Base-by-base conservation (phyloP, 2,329 filamentous ascomycete genomes). In the Verticillium longisporum region DNA sequence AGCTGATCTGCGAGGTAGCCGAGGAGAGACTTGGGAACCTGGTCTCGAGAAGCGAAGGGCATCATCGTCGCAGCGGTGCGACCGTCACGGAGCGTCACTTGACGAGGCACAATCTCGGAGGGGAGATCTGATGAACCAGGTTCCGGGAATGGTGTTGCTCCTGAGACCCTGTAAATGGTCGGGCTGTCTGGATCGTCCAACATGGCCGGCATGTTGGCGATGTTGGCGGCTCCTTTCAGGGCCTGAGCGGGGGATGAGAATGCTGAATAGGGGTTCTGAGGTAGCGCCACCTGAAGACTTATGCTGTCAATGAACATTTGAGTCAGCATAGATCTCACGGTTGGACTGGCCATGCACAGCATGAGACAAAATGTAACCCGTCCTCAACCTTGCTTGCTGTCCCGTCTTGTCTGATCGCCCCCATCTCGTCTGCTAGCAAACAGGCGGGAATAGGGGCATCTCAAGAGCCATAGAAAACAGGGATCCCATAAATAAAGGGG, bases 61-160 rank as follows among this genome's bases (percentile, higher is more conserved):
- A 96, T 83, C 55, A 96, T 81, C 1, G 91, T 96, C 9, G 92
- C 92, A 57, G 89, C 86, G 0, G 92, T 96, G 66, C 92, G 88
- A 57, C 91, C 86, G 75, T 96, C 92, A 64, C 92, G 85, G 61
- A 96, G 84, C 1, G 88, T 94, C 64, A 96, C 90, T 74, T 91
- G 89, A 64, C 88, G 87, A 54, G 91, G 88, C 21, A 80, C 75
- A 70, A 96, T 89, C 65, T 85, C 85, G 34, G 81, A 73, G 57
- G 91, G 90, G 57, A 94, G 80, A 57, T 86, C 78, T 10, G 57
- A 41, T 58, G 86, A 84, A 50, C 77, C 79, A 61, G 85, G 81
- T 65, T 84, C 81, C 66, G 88, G 87, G 69, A 83, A 91, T 45
- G 89, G 88, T 59, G 79, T 72, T 56, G 82, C 80, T 34, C 89